These are phyloP conservation scores for Rubroboletus satanas DNA, from an alignment of 768 basidiomycete genomes.

Conservation along the genomic window DNA sequence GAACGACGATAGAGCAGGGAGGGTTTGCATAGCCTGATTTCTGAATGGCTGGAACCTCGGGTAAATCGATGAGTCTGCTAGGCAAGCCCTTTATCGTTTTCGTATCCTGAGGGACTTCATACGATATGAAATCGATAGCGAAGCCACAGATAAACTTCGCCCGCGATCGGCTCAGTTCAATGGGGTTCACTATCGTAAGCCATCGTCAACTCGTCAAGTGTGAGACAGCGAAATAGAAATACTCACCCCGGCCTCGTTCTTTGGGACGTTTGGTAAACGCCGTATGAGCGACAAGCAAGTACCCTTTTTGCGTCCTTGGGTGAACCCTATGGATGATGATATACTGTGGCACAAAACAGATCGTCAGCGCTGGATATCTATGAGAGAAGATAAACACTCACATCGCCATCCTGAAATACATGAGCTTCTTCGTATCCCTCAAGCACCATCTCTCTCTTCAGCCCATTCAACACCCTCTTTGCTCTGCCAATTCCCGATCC, in stretches of 20 bases:
- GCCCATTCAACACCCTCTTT: conserved; percentile 74
- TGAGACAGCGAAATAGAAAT: neutral
- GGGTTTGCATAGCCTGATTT: conserved; percentile 64
- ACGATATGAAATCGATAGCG: conserved; percentile 62
- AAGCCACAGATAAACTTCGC: conserved; percentile 82
- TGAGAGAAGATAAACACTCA: conserved; percentile 38
- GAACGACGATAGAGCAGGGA: conserved; percentile 76
- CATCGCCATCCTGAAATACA: conserved; percentile 95
- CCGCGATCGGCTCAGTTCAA: conserved; percentile 76
- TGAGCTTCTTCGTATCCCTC: conserved; percentile 87
- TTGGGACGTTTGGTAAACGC: conserved; percentile 83
- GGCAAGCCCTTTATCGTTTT: conserved; percentile 68
- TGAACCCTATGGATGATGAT: conserved; percentile 92
- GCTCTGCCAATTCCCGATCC: conserved; percentile 53
- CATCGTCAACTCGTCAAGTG: neutral
- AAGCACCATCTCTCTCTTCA: conserved; percentile 92
- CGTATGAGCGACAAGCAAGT: conserved; percentile 87
- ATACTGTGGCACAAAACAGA: conserved; percentile 53
- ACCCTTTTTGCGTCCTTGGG: conserved; percentile 86
- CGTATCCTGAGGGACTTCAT: conserved; percentile 48
- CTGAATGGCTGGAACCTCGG: conserved; percentile 53
- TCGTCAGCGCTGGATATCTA: neutral
- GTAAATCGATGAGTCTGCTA: conserved; percentile 61
- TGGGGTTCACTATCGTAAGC: conserved; percentile 60
- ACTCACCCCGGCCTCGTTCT: conserved; percentile 76